Evolutionary conservation across 306 rosid genomes (phyloP).

Genomic region (Oemleria cerasiformis): DNA sequence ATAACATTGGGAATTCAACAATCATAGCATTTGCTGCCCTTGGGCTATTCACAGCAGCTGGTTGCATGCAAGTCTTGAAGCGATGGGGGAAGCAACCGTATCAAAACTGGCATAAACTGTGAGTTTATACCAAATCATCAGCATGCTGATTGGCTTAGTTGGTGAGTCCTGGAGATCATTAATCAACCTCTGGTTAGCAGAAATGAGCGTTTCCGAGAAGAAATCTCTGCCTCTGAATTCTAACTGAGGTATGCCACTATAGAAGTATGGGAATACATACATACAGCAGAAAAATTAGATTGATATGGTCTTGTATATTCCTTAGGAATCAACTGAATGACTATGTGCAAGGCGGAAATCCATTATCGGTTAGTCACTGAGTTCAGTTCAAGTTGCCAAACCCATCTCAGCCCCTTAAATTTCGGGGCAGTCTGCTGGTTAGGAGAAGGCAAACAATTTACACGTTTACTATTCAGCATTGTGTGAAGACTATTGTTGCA

Average conservation of each 20-base stretch:
- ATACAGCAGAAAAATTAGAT: neutral
- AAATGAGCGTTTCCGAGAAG: neutral
- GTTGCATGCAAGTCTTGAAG: conserved; percentile 74
- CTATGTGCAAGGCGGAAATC: conserved; percentile 1
- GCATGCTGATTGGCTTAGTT: neutral
- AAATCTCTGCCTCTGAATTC: neutral
- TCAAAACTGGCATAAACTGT: conserved; percentile 68
- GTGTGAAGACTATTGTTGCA: neutral
- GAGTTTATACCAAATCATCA: conserved; percentile 21
- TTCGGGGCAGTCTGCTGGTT: conserved; percentile 14
- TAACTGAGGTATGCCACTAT: conserved; percentile 12
- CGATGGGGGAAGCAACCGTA: conserved; percentile 87
- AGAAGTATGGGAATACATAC: neutral
- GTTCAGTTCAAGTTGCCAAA: conserved; percentile 1
- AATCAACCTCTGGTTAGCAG: neutral
- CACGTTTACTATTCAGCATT: neutral
- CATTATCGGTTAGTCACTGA: neutral
- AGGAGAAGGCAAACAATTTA: neutral
- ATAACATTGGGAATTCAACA: conserved; percentile 56
- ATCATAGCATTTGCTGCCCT: conserved; percentile 59
- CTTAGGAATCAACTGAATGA: conserved; percentile 7
- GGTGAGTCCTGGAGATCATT: neutral
- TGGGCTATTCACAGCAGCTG: conserved; percentile 71
- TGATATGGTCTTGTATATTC: conserved; percentile 14
- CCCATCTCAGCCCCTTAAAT: neutral